Evolutionary conservation across 163 green algal genomes (phyloP).

Genomic region (Prototheca wickerhamii): DNA sequence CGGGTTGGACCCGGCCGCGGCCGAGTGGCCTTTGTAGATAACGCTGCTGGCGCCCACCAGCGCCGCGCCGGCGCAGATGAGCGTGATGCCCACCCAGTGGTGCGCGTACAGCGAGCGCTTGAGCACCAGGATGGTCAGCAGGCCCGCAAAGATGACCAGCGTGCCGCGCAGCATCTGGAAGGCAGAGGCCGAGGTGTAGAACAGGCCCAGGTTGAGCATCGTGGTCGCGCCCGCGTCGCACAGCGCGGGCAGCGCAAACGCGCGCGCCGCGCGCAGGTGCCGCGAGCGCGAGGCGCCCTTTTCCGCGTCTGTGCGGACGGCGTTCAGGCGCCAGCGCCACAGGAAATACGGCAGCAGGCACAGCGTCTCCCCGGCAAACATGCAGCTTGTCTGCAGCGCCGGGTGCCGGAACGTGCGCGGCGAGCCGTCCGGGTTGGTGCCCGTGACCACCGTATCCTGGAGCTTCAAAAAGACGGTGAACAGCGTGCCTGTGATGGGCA

Average conservation of each 20-base stretch:
- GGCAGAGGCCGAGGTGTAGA: conserved; percentile 68
- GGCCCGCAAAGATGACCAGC: conserved; percentile 70
- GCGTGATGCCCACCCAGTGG: conserved; percentile 75
- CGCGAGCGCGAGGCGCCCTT: neutral
- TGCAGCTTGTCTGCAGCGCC: conserved; percentile 46
- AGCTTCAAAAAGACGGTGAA: conserved; percentile 78
- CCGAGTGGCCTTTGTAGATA: conserved; percentile 16
- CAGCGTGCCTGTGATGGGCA: conserved; percentile 40
- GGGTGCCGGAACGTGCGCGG: conserved; percentile 61
- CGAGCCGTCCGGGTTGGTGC: conserved; percentile 29
- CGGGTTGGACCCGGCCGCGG: conserved; percentile 25
- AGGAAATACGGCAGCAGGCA: conserved; percentile 60
- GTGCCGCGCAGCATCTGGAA: conserved; percentile 88
- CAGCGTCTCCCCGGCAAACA: conserved; percentile 49
- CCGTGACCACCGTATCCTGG: conserved; percentile 66
- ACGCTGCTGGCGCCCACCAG: conserved; percentile 69
- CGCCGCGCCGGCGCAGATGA: conserved; percentile 67
- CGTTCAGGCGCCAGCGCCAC: conserved; percentile 27
- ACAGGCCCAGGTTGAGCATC: conserved; percentile 76
- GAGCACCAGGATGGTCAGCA: conserved; percentile 74
- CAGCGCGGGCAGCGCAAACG: conserved; percentile 69
- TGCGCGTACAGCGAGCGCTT: conserved; percentile 61
- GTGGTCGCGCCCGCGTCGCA: conserved; percentile 73
- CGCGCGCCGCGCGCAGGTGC: conserved; percentile 3
- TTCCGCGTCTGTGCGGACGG: neutral